A percentile compares a stretch with the other conserved stretches of the same genome.
Evolutionary conservation across 2,329 filamentous ascomycete genomes (phyloP).

Genomic region (Proliferodiscus dingleyae): DNA sequence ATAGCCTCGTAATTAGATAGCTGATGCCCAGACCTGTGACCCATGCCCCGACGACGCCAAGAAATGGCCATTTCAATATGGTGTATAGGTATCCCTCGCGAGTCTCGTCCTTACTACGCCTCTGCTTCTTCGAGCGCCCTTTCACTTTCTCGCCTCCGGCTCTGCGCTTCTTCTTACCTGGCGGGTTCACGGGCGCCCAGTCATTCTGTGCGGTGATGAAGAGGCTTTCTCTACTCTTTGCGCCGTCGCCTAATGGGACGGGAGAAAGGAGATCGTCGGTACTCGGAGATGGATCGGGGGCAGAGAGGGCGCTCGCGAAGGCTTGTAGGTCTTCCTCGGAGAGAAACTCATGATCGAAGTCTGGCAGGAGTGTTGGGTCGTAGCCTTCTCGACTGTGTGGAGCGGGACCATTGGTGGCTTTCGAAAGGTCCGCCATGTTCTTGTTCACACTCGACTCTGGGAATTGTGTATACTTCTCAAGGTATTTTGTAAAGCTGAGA

Average conservation of each 20-base stretch:
- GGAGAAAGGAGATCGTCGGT: constrained; percentile 42
- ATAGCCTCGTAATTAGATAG: constrained; percentile 78
- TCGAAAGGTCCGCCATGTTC: constrained; percentile 29
- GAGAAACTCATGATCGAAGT: constrained; percentile 74
- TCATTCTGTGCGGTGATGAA: constrained; percentile 92
- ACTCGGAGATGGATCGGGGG: constrained; percentile 68
- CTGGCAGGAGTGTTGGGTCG: constrained; percentile 68
- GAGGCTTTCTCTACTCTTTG: constrained; percentile 21
- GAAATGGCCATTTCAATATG: constrained; percentile 85
- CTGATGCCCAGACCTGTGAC: constrained; percentile 65
- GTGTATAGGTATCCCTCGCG: constrained; percentile 88
- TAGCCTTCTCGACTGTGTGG: constrained; percentile 60
- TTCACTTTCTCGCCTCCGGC: constrained; percentile 33
- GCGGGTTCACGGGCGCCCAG: constrained; percentile 77
- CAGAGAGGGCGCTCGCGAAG: constrained; percentile 77
- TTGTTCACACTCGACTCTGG: background rate
- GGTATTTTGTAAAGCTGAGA: constrained; percentile 2
- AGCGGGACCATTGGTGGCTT: constrained; percentile 46
- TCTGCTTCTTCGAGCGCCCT: constrained; percentile 27
- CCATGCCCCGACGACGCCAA: constrained; percentile 77
- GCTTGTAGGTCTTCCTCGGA: constrained; percentile 65
- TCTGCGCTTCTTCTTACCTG: constrained; percentile 10
- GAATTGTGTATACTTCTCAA: constrained; percentile 4
- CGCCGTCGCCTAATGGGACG: constrained; percentile 5
- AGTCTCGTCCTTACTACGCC: constrained; percentile 77